Evolutionary conservation across 2,329 filamentous ascomycete genomes (phyloP).

Genomic region (Penicillium thymicola): DNA sequence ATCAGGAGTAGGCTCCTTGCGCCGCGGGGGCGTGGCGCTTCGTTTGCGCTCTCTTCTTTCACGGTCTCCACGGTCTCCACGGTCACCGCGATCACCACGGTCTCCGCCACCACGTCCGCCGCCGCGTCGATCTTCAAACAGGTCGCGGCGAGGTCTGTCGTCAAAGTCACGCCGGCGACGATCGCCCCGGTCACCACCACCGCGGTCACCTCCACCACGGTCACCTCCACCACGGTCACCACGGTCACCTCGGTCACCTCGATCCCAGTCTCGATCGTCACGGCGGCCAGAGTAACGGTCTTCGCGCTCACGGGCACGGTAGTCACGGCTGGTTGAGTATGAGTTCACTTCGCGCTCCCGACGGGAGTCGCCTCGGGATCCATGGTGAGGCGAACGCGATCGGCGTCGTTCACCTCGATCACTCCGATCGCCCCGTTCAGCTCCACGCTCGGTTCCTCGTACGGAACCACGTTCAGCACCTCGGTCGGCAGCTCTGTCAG

Average conservation of each 20-base stretch:
- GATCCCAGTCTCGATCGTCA: constrained; percentile 69
- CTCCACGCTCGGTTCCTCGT: constrained; percentile 46
- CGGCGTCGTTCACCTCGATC: constrained; percentile 65
- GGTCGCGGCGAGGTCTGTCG: constrained; percentile 57
- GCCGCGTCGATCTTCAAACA: constrained; percentile 59
- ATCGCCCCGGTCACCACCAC: constrained; percentile 54
- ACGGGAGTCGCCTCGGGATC: constrained; percentile 58
- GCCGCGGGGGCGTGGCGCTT: constrained; percentile 78
- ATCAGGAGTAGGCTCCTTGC: constrained; percentile 93
- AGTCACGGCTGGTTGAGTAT: constrained; percentile 89
- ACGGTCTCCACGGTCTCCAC: constrained; percentile 17
- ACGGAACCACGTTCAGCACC: constrained; percentile 50
- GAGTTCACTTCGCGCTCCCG: constrained; percentile 76
- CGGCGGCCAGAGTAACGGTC: constrained; percentile 77
- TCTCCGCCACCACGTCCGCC: constrained; percentile 33
- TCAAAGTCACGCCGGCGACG: constrained; percentile 59
- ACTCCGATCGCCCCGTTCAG: constrained; percentile 30
- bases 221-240: constrained; percentile 12
- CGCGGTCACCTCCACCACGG: constrained; percentile 1
- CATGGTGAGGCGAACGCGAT: constrained; percentile 80
- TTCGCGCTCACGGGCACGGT: constrained; percentile 89
- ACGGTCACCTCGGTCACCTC: constrained; percentile 15
- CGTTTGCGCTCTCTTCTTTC: constrained; percentile 60
- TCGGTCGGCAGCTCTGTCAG: constrained; percentile 41
- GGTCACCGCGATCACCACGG: constrained; percentile 30